A percentile compares a stretch with the other conserved stretches of the same genome.
These are phyloP conservation scores for Smallanthus sonchifolius DNA, from an alignment of 129 eudicot genomes.

Conservation along the genomic window DNA sequence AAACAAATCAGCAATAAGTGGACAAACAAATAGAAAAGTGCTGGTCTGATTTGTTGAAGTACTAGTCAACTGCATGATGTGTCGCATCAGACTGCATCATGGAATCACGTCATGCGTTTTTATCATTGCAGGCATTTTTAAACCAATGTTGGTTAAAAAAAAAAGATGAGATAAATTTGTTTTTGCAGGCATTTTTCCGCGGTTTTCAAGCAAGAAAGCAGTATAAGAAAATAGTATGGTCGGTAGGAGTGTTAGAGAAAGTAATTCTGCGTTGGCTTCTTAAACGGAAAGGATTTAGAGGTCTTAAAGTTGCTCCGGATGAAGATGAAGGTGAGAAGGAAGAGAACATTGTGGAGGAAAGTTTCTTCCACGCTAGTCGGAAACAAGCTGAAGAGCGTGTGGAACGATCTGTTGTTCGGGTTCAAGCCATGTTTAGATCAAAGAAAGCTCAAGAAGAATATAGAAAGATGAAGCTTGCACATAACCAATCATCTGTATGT, in stretches of 20 bases:
- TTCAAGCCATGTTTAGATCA: constrained; percentile 97
- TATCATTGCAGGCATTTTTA: too few species aligned
- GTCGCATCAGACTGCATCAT: too few species aligned
- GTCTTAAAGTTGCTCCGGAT: constrained; percentile 45
- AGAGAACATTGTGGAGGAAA: constrained; percentile 60
- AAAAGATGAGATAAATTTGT: neutral
- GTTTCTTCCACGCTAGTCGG: constrained; percentile 74
- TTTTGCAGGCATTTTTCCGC: constrained; percentile 72
- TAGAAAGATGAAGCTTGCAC: constrained; percentile 73
- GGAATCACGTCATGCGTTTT: too few species aligned
- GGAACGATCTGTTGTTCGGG: constrained; percentile 89
- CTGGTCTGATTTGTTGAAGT: too few species aligned
- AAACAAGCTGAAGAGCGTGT: constrained; percentile 93
- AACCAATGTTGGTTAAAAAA: neutral
- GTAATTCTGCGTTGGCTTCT: constrained; percentile 86
- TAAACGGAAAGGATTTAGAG: constrained; percentile 87
- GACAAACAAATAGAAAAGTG: too few species aligned
- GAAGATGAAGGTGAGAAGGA: constrained; percentile 33
- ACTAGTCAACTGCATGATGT: too few species aligned
- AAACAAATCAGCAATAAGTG: too few species aligned
- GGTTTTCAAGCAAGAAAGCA: constrained; percentile 84
- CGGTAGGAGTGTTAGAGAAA: constrained; percentile 95
- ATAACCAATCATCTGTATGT: constrained; percentile 52
- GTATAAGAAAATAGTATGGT: constrained; percentile 76
- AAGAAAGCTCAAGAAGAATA: constrained; percentile 86